These are phyloP conservation scores for Malus hybrid DNA, from an alignment of 331 rosid genomes.

Conservation along the genomic window DNA sequence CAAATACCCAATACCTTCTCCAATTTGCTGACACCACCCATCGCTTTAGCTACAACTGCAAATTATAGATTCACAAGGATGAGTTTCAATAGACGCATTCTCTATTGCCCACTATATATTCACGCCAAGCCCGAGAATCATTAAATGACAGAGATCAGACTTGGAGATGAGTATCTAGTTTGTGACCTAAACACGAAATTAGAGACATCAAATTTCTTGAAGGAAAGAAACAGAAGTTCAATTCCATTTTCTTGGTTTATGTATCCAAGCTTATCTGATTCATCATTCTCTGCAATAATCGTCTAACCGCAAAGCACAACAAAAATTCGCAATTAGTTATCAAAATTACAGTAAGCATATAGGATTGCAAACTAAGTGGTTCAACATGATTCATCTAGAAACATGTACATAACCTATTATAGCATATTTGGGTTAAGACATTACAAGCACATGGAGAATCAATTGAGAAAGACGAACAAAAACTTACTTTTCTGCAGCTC, in stretches of 20 bases:
- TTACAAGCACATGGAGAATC: not conserved
- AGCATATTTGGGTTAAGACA: slow-evolving; percentile 2
- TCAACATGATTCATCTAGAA: not conserved
- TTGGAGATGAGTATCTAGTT: not conserved
- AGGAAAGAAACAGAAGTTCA: not conserved
- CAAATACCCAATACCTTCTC: slow-evolving; percentile 59
- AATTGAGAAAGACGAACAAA: not conserved
- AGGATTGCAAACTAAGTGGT: not conserved
- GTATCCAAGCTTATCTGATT: not conserved
- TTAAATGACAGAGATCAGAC: not conserved
- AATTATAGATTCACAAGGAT: slow-evolving; percentile 19
- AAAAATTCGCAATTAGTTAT: not conserved
- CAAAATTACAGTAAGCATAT: not conserved
- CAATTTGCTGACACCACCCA: slow-evolving; percentile 55
- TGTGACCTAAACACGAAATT: not conserved
- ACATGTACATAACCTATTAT: not conserved
- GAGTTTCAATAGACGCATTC: slow-evolving; percentile 2
- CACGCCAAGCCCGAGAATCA: not conserved
- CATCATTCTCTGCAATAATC: not conserved
- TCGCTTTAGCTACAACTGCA: slow-evolving; percentile 64
- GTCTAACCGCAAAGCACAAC: not conserved
- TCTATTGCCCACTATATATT: not conserved
- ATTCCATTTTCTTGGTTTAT: not conserved
- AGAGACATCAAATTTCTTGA: not conserved
- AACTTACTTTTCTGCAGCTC: slow-evolving; percentile 79